Conservation (phyloP, 2,329 filamentous ascomycete genomes). For the Colletotrichum euphorbiae region DNA sequence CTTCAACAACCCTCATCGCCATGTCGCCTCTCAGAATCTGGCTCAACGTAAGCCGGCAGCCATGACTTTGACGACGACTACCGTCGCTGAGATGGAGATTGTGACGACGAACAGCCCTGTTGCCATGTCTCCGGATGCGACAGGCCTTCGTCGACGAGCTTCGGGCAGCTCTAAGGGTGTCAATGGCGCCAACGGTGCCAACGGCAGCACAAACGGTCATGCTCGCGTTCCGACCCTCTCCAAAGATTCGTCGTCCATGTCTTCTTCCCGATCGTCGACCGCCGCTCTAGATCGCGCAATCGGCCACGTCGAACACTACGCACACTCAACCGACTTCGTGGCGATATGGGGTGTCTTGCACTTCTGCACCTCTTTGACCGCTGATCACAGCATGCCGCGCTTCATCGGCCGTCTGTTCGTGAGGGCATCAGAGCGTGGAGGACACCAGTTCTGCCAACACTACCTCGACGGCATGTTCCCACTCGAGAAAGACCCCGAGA, state of each 20-base stretch:
- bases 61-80: slow-evolving; percentile 36
- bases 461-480: slow-evolving; percentile 74
- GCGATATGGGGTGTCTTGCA: slow-evolving; percentile 79
- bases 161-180: not conserved
- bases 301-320: slow-evolving; percentile 83
- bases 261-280: slow-evolving; percentile 50
- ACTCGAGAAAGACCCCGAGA: slow-evolving; percentile 55
- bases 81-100: slow-evolving; percentile 15
- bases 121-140: slow-evolving; percentile 26
- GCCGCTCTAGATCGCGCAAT: slow-evolving; percentile 65
- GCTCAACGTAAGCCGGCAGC: slow-evolving; percentile 54
- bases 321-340: slow-evolving; percentile 79
- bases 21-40: slow-evolving; percentile 49
- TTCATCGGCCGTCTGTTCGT: slow-evolving; percentile 72
- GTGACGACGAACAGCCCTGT: slow-evolving; percentile 14
- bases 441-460: slow-evolving; percentile 70
- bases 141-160: not conserved
- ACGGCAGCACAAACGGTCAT: not conserved
- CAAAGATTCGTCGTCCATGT: slow-evolving; percentile 46
- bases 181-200: not conserved
- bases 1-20: slow-evolving; percentile 76
- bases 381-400: slow-evolving; percentile 62
- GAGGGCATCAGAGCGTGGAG: slow-evolving; percentile 53
- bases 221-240: slow-evolving; percentile 18
- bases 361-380: slow-evolving; percentile 55